Evolutionary conservation across 1,284 basidiomycete genomes (phyloP), one percentile per base, ranked within the genome.

Genomic region (Melampsora larici-populina): DNA sequence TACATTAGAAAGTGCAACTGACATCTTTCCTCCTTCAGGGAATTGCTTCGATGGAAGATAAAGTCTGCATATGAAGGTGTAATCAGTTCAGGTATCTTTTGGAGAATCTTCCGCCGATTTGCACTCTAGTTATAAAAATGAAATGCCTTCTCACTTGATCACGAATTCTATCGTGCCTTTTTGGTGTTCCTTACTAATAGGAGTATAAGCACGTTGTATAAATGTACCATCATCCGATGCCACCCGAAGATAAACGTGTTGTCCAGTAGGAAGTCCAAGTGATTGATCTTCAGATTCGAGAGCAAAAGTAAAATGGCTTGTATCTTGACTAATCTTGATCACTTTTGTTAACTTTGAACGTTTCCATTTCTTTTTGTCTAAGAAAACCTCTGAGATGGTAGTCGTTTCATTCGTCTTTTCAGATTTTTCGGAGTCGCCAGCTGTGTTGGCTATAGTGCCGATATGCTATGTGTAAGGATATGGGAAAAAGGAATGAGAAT

Each of bases 131-230:
- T 11, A 11, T 43, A 43, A 43, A 26, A 48, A 11, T 24, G 40
- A 68, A 67, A 46, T 36, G 64, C 31, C 9, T 9, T 36, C 66
- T 68, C 43, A 68, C 66, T 58, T 58, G n/a, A 58, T 58, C 15
- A 83, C 78, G 46, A 83, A 82, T 65, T 83, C 89, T 46, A 90
- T 84, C 75, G 82, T 86, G 0, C 89, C 89, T 31, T 82, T 83
- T 11, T 85, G 86, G 40, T 83, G 82, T 64, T 84, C 82, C 66
- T 81, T 81, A 21, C 88, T 89, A 49, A 90, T 85, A 0, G 89
- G 89, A 1, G 89, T 90, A 79, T 90, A 90, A 0, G 89, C 88
- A 33, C 89, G 84, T 80, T 89, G 89, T 0, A 90, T 86, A 0
- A 88, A 78, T 74, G 88, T 86, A 11, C 86, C 86, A 51, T 82